Evolutionary conservation across 257 asterid genomes (phyloP).

Genomic region (Salvia hispanica): DNA sequence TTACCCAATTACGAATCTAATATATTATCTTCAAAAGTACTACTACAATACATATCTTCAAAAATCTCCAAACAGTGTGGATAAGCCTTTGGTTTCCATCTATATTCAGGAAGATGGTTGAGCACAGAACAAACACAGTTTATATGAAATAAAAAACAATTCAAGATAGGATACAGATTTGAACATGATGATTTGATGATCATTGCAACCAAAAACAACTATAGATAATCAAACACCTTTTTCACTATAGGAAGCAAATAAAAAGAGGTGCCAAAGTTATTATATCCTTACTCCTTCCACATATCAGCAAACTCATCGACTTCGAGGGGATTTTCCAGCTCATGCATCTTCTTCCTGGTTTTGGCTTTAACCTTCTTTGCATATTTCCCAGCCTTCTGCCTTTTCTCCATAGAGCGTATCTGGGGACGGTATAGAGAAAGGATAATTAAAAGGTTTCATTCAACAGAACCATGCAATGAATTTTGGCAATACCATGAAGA

Average conservation of each 20-base stretch:
- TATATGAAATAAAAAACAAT: too few species aligned
- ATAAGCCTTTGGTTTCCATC: too few species aligned
- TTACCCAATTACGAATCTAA: too few species aligned
- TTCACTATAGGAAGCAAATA: background rate
- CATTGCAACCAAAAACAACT: background rate
- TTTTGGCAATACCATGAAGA: background rate
- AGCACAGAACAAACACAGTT: background rate
- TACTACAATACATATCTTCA: too few species aligned
- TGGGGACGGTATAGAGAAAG: conserved; percentile 17
- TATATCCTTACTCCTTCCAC: conserved; percentile 73
- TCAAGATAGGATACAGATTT: background rate
- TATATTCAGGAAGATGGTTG: too few species aligned
- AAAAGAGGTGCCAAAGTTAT: background rate
- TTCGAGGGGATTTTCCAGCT: conserved; percentile 73
- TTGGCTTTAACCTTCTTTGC: conserved; percentile 93
- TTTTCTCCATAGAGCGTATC: conserved; percentile 85
- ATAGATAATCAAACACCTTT: background rate
- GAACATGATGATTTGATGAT: too few species aligned
- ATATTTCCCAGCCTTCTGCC: conserved; percentile 80
- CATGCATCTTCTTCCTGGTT: conserved; percentile 86
- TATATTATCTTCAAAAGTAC: too few species aligned
- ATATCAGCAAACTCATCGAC: conserved; percentile 85
- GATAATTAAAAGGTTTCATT: background rate
- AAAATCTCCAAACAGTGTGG: too few species aligned
- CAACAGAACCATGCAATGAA: too few species aligned